Percentiles rank a stretch among this genome's conserved stretches.
These are phyloP conservation scores for Colletotrichum kahawae DNA, from an alignment of 2,329 filamentous ascomycete genomes.

Conservation along the genomic window DNA sequence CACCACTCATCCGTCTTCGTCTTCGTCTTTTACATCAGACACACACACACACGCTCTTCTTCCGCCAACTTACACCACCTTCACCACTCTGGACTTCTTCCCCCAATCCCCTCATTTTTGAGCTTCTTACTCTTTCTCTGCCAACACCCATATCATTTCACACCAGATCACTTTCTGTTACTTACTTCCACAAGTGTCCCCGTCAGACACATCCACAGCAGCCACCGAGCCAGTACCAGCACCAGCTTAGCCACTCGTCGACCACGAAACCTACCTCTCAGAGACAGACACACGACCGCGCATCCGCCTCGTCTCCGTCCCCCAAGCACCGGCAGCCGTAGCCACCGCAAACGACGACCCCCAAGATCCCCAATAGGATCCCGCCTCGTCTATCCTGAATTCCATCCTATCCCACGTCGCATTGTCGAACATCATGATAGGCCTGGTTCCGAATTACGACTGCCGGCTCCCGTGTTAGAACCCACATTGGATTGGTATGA, in stretches of 20 bases:
- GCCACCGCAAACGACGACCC: background rate
- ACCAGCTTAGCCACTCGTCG: slow-evolving; percentile 6
- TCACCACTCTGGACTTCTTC: background rate
- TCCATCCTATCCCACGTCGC: slow-evolving; percentile 15
- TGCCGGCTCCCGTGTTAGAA: slow-evolving; percentile 23
- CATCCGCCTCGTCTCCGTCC: background rate
- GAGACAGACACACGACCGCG: slow-evolving; percentile 11
- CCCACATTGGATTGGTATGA: slow-evolving; percentile 22
- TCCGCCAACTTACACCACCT: slow-evolving; percentile 1
- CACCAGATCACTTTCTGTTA: background rate
- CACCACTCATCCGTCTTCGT: background rate
- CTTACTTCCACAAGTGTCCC: slow-evolving; percentile 6
- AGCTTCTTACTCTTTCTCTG: slow-evolving; percentile 8
- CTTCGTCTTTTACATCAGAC: slow-evolving; percentile 22
- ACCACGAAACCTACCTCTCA: background rate
- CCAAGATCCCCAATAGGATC: background rate
- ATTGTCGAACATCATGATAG: slow-evolving; percentile 24
- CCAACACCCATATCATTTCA: background rate
- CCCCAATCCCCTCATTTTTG: slow-evolving; percentile 19
- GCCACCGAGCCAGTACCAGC: slow-evolving; percentile 12
- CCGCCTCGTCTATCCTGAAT: background rate
- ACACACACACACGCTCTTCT: slow-evolving; percentile 1
- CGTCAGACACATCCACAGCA: slow-evolving; percentile 13
- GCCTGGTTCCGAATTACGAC: slow-evolving; percentile 15
- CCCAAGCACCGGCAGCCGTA: background rate